phyloP scores from a whole-genome alignment of 2,329 filamentous ascomycete species.

The Aureobasidium sp. region DNA sequence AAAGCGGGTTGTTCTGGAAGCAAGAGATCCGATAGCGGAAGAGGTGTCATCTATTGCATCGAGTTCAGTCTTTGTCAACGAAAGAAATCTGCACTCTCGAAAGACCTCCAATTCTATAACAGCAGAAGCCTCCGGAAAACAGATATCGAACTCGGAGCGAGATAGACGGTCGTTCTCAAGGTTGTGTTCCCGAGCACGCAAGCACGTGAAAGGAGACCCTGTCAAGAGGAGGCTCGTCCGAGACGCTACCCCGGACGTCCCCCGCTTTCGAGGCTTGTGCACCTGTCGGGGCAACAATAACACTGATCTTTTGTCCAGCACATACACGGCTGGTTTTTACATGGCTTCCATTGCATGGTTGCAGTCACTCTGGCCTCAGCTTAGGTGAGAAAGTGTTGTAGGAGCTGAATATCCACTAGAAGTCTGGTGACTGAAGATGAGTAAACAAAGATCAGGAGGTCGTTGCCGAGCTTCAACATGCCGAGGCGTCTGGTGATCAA shows the following conservation, averaged over 20 bases:
- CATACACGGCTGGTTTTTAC: no score
- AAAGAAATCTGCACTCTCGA: no score
- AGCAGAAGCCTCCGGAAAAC: no score
- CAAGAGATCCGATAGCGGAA: conserved; percentile 5
- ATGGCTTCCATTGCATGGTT: neutral
- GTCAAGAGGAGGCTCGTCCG: neutral
- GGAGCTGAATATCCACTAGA: neutral
- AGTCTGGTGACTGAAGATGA: neutral
- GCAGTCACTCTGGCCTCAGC: no score
- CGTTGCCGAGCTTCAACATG: neutral
- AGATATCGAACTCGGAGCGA: neutral
- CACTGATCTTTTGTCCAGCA: neutral
- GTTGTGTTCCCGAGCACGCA: neutral
- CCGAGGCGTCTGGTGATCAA: conserved; percentile 8
- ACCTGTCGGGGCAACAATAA: neutral
- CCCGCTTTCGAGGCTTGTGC: neutral
- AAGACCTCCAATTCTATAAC: neutral
- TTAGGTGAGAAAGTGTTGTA: no score
- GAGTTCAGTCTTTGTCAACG: neutral
- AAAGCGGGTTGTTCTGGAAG: neutral
- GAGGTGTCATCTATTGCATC: neutral
- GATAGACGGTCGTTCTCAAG: neutral
- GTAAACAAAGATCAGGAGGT: neutral
- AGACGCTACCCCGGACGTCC: neutral
- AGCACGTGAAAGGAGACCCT: neutral